These are phyloP conservation scores for Chlorella variabilis DNA, from an alignment of 163 green algal species.

Conservation along the genomic window DNA sequence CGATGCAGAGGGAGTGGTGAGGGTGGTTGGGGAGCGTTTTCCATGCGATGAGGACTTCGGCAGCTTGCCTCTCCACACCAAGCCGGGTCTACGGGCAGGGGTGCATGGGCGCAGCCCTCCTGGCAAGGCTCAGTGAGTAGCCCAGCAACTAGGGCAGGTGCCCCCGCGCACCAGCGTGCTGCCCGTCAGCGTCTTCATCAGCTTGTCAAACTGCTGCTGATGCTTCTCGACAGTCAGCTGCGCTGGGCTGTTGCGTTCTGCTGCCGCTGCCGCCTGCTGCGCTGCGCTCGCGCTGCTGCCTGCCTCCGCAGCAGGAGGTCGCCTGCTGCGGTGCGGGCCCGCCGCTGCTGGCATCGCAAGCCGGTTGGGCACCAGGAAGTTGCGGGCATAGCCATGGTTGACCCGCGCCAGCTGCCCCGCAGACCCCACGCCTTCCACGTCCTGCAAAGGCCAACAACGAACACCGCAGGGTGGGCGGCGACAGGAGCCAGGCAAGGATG, in stretches of 20 bases:
- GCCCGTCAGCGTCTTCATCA: conserved; percentile 38
- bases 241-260: neutral
- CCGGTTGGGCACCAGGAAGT: conserved; percentile 43
- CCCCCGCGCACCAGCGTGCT: conserved; percentile 31
- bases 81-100: no score
- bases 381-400: conserved; percentile 43
- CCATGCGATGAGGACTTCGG: no score
- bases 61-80: no score
- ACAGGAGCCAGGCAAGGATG: neutral
- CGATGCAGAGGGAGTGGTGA: neutral
- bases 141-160: no score
- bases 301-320: no score
- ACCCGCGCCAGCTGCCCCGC: conserved; percentile 26
- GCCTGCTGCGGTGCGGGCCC: neutral
- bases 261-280: neutral
- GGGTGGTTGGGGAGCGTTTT: neutral
- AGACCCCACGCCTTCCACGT: conserved; percentile 40
- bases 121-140: no score
- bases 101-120: no score
- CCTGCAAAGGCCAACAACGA: conserved; percentile 13
- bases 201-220: conserved; percentile 33
- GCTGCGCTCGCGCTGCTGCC: neutral
- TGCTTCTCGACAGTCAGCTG: conserved; percentile 16
- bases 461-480: no score
- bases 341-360: conserved; percentile 8